Conservation (phyloP, 2,329 filamentous ascomycete genomes). For the Pseudomassariella vexata region DNA sequence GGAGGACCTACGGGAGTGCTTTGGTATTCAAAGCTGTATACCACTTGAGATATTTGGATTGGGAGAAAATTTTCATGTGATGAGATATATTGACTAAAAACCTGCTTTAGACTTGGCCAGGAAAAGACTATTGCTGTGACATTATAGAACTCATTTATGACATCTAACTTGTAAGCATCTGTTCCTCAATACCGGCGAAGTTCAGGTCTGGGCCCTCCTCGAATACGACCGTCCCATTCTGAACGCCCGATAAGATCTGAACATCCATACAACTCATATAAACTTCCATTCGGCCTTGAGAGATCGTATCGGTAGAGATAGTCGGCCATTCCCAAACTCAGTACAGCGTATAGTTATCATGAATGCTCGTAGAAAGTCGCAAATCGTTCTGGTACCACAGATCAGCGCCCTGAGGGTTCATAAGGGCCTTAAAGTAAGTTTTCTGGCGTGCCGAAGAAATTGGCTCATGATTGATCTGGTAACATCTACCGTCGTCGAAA, state of each 20-base stretch:
- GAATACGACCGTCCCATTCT: constrained; percentile 1
- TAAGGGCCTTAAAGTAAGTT: background rate
- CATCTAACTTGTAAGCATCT: constrained; percentile 1
- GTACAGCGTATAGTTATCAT: constrained; percentile 2
- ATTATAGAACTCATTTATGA: no score
- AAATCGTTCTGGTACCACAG: constrained; percentile 4
- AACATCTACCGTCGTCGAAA: constrained; percentile 2
- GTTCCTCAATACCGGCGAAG: constrained; percentile 1
- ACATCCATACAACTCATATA: constrained; percentile 13
- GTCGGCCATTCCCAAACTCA: constrained; percentile 3
- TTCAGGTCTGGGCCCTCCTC: background rate
- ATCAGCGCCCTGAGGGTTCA: constrained; percentile 3
- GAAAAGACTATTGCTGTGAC: background rate
- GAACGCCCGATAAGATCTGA: constrained; percentile 1
- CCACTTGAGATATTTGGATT: no score
- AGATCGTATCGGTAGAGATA: background rate
- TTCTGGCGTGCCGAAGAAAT: constrained; percentile 3
- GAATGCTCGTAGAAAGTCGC: constrained; percentile 4
- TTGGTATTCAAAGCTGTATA: no score
- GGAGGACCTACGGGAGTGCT: no score
- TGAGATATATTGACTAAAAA: no score
- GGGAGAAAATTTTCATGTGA: no score
- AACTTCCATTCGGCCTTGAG: constrained; percentile 15
- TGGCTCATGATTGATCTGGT: constrained; percentile 1
- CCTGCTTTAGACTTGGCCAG: background rate